Base-by-base conservation (phyloP, 768 basidiomycete species). In the Chalciporus sphaerocephalus region DNA sequence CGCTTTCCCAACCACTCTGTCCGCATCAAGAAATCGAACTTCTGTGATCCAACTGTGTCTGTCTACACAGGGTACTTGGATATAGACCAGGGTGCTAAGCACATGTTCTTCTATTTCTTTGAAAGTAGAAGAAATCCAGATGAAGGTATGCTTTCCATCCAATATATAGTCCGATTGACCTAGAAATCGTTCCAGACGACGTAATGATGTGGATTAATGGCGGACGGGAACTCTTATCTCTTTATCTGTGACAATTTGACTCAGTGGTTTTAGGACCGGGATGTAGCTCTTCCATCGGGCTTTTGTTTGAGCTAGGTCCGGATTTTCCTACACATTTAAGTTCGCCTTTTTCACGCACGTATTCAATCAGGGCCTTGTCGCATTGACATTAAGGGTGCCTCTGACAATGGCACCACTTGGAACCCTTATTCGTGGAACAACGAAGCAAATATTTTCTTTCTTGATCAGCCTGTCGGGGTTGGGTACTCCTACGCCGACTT, bases 141-240 rank as follows among this genome's bases (percentile, higher is more conserved):
- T 6, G 62, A 55, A 23, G 72, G 72, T 74, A 37, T 24, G 16
- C 42, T 15, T 12, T 37, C 5, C 21, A 23, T 42, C 24, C 6
- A 16, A 23, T 12, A 11, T 18, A 10, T 6, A 13, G 24, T 24
- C 6, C 22, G 20, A 28, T 10, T 27, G 15, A 11, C 48, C 23
- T 12, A 15, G 25, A 20, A 35, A 13, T 3, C 1, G 10, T 35
- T 37, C 7, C 36, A 72, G 83, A 83, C 55, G 80, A 83, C 62
- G 75, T 82, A 21, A 71, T 83, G 67, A 80, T 85, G 78, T 83
- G 82, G 81, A 82, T 82, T 34, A 83, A 83, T 40, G 82, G 80
- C 64, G 81, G 64, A 66, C 65, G 66, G 23, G 69, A 68, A n/a
- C 20, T 22, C n/a, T 10, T 17, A 18, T 23, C 34, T 15, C 16